phyloP scores from a whole-genome alignment of 1,284 basidiomycete genomes.

The Cutaneotrichosporon sp. region DNA sequence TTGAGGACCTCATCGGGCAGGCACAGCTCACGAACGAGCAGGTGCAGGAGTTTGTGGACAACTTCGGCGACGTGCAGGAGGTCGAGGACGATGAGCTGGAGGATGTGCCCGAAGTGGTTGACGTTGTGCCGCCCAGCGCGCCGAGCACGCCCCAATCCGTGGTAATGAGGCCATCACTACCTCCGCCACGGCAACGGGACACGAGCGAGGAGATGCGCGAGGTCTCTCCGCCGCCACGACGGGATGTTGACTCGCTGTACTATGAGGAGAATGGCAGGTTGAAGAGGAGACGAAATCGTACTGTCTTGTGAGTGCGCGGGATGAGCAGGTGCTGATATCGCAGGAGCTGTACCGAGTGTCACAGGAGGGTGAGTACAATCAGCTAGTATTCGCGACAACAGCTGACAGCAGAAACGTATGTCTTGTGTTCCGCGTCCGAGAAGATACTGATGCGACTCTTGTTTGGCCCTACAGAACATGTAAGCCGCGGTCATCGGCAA shows the following conservation, averaged over 20 bases:
- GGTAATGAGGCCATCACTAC: no score
- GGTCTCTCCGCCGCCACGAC: constrained; percentile 8
- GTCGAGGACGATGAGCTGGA: constrained; percentile 9
- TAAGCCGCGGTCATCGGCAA: constrained; percentile 20
- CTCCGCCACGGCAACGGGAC: not conserved
- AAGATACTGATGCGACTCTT: constrained; percentile 10
- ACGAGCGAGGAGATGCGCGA: not conserved
- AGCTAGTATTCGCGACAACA: not conserved
- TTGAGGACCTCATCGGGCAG: constrained; percentile 15
- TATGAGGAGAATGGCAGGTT: constrained; percentile 25
- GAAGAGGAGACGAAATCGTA: constrained; percentile 41
- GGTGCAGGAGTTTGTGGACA: constrained; percentile 33
- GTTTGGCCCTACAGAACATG: constrained; percentile 29
- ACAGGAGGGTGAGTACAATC: constrained; percentile 36
- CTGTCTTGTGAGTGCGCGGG: constrained; percentile 33
- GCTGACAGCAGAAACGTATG: constrained; percentile 35
- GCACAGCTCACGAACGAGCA: constrained; percentile 28
- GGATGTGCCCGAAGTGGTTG: no score
- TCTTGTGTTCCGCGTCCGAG: not conserved
- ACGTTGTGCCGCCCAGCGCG: no score
- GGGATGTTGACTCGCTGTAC: constrained; percentile 14
- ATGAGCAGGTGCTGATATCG: not conserved
- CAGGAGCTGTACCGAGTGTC: constrained; percentile 47
- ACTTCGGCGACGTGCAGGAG: constrained; percentile 13
- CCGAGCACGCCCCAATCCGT: no score